Evolutionary conservation across 768 basidiomycete species (phyloP), one percentile per base, ranked within the genome.

Genomic region (Favolaschia claudopus): DNA sequence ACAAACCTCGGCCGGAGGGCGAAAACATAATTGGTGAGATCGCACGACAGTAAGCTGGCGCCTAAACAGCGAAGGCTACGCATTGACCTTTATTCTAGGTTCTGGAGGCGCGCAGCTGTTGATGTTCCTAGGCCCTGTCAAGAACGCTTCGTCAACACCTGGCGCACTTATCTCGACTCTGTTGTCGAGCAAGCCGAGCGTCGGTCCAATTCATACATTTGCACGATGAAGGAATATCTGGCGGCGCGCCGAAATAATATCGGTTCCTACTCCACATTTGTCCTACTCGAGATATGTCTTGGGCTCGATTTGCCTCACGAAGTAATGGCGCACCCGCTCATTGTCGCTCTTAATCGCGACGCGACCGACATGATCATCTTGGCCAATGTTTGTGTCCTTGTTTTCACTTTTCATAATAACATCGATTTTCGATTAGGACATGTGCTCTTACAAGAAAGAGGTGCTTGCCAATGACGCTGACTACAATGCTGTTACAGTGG

Each of bases 221-320:
- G 51, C 20, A 55, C 40, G 7, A 34, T 50, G 7, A 33, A 49
- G 28, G 46, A 56, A 13, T 56, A 56, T 20, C 5, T 61, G 27
- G 56, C 15, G 22, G 43, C 39, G 19, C 62, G 57, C 3, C 49
- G 44, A 9, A 33, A 53, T 28, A 63, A 53, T 20, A 59, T 60
- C 36, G 57, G 57, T 14, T 8, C 51, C 5, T 10, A 51, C 22
- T 29, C 55, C 9, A 24, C 37, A 5, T 58, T 51, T 25, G 14
- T 33, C 27, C 5, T 47, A 19, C 7, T 31, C 2, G 29, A 28
- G 27, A 47, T 32, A 15, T 4, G 3, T 19, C 27, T 47, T 17
- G 25, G 17, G 32, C 15, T 47, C 14, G n/a, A n/a, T n/a, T n/a
- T n/a, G n/a, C 46, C 46, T 12, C n/a, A 47, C 20, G 46, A 47